Base-by-base conservation (phyloP, 2,329 filamentous ascomycete species). In the Pleoardoris graminearum region DNA sequence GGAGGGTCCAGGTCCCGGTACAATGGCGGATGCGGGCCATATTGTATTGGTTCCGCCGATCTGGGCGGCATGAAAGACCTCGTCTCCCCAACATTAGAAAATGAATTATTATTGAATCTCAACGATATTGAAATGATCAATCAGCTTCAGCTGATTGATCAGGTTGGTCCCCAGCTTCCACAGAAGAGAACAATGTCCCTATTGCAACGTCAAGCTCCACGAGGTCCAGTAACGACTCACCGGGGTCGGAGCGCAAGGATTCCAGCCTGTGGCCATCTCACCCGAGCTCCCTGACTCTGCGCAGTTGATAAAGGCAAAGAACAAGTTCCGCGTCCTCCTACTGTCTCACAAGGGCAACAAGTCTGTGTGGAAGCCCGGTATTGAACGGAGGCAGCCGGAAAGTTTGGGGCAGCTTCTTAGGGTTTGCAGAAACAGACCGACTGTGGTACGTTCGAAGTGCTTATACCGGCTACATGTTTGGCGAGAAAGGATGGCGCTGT, bases 151-250 rank as follows among this genome's bases (percentile, higher is more conserved):
- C 45, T 10, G 48, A 50, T 7, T 50, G 53, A 5, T 39, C 69
- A n/a, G n/a, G 1, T 53, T 79, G 16, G 66, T 79, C 23, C 66
- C 79, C 38, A 75, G 72, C n/a, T 79, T 79, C 65, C 79, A 79
- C 65, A 77, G 77, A 41, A 76, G 76, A 14, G 65, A 68, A 46
- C 79, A 77, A 77, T 80, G 77, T 51, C 76, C 77, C 1, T 78
- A 68, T 67, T 79, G 77, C 68, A 79, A 78, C 61, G 45, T 78
- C 14, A 67, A 69, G 1, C 61, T 78, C 10, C 45, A 50, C 30
- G 17, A 65, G 17, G 60, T 78, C 0, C 75, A 78, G 51, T 59
- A 67, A 36, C 61, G 68, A 51, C 63, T 77, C 10, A 54, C 60
- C 1, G 68, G 73, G 0, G 73, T 78, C 56, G 46, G 62, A 36